phyloP scores from a whole-genome alignment of 805 yeast genomes.

The Ogataea angusta region DNA sequence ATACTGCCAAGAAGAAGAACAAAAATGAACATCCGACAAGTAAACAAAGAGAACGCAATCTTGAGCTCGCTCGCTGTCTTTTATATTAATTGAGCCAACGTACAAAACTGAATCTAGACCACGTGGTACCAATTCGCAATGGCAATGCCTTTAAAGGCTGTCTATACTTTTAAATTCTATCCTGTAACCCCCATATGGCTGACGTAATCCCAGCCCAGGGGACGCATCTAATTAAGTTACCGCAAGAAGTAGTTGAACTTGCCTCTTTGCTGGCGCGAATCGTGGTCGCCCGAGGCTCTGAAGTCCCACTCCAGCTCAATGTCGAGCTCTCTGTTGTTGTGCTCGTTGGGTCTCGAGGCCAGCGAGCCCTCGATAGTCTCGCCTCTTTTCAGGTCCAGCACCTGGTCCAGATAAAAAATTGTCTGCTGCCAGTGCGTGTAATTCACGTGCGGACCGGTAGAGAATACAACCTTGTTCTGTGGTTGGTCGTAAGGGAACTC shows the following conservation, averaged over 20 bases:
- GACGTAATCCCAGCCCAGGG: background rate
- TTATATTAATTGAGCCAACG: background rate
- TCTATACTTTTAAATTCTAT: background rate
- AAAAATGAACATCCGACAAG: background rate
- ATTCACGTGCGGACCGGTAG: slow-evolving; percentile 91
- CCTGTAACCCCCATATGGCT: background rate
- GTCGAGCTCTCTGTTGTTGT: slow-evolving; percentile 88
- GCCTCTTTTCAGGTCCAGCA: slow-evolving; percentile 69
- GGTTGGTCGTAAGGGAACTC: slow-evolving; percentile 66
- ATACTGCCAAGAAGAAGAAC: background rate
- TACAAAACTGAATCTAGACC: background rate
- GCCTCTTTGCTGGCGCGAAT: slow-evolving; percentile 53
- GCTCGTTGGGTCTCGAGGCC: slow-evolving; percentile 69
- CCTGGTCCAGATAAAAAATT: slow-evolving; percentile 84
- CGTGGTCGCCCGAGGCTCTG: slow-evolving; percentile 36
- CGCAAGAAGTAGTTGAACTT: slow-evolving; percentile 71
- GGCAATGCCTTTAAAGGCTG: background rate
- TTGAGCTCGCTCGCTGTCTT: background rate
- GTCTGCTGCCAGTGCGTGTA: slow-evolving; percentile 99
- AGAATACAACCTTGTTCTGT: slow-evolving; percentile 63
- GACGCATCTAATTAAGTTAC: slow-evolving; percentile 28
- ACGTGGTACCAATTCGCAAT: background rate
- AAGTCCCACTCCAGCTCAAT: slow-evolving; percentile 64
- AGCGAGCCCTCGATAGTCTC: slow-evolving; percentile 72
- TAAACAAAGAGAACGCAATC: background rate